Evolutionary conservation across 148 eudicot species (phyloP).

Genomic region (Selenicereus undatus): DNA sequence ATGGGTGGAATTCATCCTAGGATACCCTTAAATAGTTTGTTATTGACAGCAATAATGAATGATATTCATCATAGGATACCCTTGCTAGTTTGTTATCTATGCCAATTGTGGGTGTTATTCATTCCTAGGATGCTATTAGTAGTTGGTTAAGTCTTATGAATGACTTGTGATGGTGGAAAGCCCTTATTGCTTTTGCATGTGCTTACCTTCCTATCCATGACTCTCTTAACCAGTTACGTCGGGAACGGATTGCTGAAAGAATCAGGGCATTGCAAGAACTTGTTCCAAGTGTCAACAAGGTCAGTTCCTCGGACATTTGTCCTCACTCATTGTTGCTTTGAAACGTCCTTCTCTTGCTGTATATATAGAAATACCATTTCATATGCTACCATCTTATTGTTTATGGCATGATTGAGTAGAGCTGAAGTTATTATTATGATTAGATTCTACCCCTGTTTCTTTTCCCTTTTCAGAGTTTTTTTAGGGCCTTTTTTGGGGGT

Average conservation of each 20-base stretch:
- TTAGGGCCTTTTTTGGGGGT: neutral
- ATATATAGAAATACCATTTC: neutral
- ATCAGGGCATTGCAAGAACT: constrained; percentile 71
- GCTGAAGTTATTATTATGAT: neutral
- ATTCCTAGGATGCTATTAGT: too few species aligned
- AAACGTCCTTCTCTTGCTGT: neutral
- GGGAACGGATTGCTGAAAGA: constrained; percentile 80
- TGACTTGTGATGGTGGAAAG: neutral
- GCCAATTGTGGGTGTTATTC: too few species aligned
- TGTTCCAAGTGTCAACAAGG: constrained; percentile 80
- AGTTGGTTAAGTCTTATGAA: neutral
- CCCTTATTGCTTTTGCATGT: neutral
- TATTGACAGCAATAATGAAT: neutral
- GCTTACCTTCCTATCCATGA: constrained; percentile 1
- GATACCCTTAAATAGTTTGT: too few species aligned
- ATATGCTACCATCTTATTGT: neutral
- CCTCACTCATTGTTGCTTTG: neutral
- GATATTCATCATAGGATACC: neutral
- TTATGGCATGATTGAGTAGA: neutral
- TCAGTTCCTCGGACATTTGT: constrained; percentile 17
- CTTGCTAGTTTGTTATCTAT: neutral
- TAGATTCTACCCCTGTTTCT: neutral
- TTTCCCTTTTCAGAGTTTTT: neutral
- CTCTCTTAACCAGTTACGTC: constrained; percentile 43
- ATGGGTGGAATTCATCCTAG: too few species aligned